A percentile compares a stretch with the other conserved stretches of the same genome.
These are phyloP conservation scores for Chaetomium strumarium DNA, from an alignment of 2,329 filamentous ascomycete species.

Conservation along the genomic window DNA sequence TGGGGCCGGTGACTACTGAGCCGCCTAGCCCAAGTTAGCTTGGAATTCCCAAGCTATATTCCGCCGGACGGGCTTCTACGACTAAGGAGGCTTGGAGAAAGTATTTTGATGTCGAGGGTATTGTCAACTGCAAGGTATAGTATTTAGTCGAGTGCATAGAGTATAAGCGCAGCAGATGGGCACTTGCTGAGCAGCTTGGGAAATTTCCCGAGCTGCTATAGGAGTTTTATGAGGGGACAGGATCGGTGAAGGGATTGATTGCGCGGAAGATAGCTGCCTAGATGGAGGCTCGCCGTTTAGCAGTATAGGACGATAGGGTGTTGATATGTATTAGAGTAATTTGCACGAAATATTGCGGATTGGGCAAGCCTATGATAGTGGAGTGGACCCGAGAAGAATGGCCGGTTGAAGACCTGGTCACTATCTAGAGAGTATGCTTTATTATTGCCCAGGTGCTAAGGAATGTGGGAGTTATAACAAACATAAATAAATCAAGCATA, in stretches of 20 bases:
- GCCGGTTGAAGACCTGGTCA: neutral
- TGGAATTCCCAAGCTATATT: no score
- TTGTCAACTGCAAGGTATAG: no score
- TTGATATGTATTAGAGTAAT: neutral
- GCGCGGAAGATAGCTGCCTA: neutral
- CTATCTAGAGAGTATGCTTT: neutral
- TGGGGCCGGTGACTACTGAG: no score
- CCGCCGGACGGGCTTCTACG: no score
- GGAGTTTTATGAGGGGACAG: conserved; percentile 12
- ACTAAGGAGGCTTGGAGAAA: no score
- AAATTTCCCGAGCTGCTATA: no score
- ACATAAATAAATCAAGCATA: neutral
- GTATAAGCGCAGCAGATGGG: no score
- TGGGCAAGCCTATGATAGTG: neutral
- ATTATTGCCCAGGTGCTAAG: neutral
- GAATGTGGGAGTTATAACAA: neutral
- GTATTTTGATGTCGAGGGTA: no score
- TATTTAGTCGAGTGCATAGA: no score
- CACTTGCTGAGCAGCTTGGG: no score
- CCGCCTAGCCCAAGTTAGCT: no score
- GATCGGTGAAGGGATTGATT: neutral
- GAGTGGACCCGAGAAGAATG: neutral
- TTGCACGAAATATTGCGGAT: neutral
- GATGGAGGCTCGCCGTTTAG: neutral
- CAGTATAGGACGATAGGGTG: neutral